phyloP scores from a whole-genome alignment of 192 early-diverging fungal species.

The Backusella luteola region DNA sequence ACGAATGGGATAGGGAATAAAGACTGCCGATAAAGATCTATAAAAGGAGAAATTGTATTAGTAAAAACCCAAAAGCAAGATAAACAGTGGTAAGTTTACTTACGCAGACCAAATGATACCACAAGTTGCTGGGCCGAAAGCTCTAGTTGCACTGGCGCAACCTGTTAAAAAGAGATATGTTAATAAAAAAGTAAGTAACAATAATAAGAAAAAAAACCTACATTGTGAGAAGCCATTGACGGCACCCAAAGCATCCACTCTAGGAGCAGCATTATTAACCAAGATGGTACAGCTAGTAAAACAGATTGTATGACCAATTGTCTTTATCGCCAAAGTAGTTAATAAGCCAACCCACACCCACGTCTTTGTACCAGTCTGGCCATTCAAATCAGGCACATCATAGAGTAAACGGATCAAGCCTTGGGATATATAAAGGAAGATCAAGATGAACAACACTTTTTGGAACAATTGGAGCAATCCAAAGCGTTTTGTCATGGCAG shows the following conservation, averaged over 20 bases:
- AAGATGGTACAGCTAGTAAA: slow-evolving; percentile 48
- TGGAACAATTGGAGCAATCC: slow-evolving; percentile 45
- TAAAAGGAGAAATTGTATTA: not conserved
- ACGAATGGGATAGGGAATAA: slow-evolving; percentile 13
- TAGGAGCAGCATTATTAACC: slow-evolving; percentile 48
- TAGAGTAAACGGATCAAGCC: slow-evolving; percentile 27
- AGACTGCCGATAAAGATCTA: slow-evolving; percentile 7
- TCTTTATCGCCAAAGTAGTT: slow-evolving; percentile 14
- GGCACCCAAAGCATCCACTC: slow-evolving; percentile 43
- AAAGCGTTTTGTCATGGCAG: slow-evolving; percentile 37
- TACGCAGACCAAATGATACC: slow-evolving; percentile 47
- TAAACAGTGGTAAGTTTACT: not conserved
- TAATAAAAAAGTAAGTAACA: not conserved
- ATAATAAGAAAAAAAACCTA: not conserved
- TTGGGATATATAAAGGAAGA: slow-evolving; percentile 18
- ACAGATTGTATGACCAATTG: slow-evolving; percentile 22
- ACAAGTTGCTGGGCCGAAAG: slow-evolving; percentile 50
- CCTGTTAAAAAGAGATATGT: not conserved
- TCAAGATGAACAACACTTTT: slow-evolving; percentile 15
- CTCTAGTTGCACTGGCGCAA: slow-evolving; percentile 29
- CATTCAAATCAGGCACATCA: slow-evolving; percentile 22
- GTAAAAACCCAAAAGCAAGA: not conserved
- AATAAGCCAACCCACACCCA: slow-evolving; percentile 34
- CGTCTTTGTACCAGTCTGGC: slow-evolving; percentile 13
- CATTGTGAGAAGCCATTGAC: slow-evolving; percentile 58